Base-by-base conservation (phyloP, 2,329 filamentous ascomycete genomes). In the Hortaea werneckii region DNA sequence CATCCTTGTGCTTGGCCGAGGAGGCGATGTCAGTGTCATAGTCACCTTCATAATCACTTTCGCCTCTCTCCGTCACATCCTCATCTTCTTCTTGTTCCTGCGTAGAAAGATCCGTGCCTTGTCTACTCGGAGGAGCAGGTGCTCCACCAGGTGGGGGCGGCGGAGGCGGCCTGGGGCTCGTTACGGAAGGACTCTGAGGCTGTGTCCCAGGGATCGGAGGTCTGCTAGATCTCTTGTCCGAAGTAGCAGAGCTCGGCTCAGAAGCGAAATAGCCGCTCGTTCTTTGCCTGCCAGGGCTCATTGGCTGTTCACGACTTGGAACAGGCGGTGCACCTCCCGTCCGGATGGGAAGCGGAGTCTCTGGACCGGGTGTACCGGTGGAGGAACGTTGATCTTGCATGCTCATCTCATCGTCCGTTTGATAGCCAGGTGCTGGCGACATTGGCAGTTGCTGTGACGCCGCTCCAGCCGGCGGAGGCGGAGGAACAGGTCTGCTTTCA, bases 21-120 rank as follows among this genome's bases (percentile, higher is more conserved):
- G 89, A 87, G 1, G 85, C 89, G 61, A 96, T 96, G 62, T 96
- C 92, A 5, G 92, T 96, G 57, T 96, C 92, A 62, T 96, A 96
- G 61, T 96, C 92, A 5, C 90, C 92, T 62, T 98, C 92, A 60
- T 96, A 96, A 60, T 95, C 90, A 0, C 87, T 94, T 30, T 87
- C 77, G 58, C 94, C 88, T 48, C 85, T 87, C 48, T 84, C 83
- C 27, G 80, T 82, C 10, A 83, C 82, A 37, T 76, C 68, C 5
- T 50, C 40, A 5, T 42, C 44, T 11, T 46, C 40, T 32, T 50
- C 40, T n/a, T 35, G 9, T 3, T 9, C 32, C 13, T 54, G 50
- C 11, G 58, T 13, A 11, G 28, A 27, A 7, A 41, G 48, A 20
- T 51, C 56, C 29, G 62, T 64, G 2, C 45, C 47, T 29, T 64